phyloP scores from a whole-genome alignment of 768 basidiomycete genomes.

The Pisolithus sp. region DNA sequence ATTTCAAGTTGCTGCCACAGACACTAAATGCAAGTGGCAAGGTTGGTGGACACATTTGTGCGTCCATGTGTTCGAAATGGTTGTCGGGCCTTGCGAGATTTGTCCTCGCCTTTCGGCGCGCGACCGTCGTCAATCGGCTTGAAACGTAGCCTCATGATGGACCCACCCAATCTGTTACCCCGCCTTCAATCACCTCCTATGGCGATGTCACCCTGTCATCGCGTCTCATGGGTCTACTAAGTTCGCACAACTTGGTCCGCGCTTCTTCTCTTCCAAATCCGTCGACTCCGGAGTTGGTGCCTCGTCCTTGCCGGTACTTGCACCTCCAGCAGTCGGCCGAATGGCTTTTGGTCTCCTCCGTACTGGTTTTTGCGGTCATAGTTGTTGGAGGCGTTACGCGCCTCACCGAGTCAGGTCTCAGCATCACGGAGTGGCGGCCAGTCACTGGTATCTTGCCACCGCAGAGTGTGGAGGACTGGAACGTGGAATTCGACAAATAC shows the following conservation, averaged over 20 bases:
- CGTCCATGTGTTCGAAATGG: slow-evolving; percentile 10
- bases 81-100: not conserved
- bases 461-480: slow-evolving; percentile 69
- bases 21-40: slow-evolving; percentile 12
- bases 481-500: slow-evolving; percentile 88
- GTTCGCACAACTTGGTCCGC: slow-evolving; percentile 23
- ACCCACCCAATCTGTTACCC: not conserved
- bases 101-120: slow-evolving; percentile 1
- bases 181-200: slow-evolving; percentile 4
- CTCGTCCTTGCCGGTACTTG: slow-evolving; percentile 46
- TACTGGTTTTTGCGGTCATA: slow-evolving; percentile 85
- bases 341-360: slow-evolving; percentile 84
- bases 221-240: not conserved
- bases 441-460: slow-evolving; percentile 88
- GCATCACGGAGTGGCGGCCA: slow-evolving; percentile 97
- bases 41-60: slow-evolving; percentile 13
- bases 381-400: slow-evolving; percentile 96
- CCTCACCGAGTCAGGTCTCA: slow-evolving; percentile 93
- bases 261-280: slow-evolving; percentile 35
- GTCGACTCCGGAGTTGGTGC: slow-evolving; percentile 10
- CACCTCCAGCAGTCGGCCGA: slow-evolving; percentile 63
- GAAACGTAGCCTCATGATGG: slow-evolving; percentile 2
- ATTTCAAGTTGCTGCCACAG: not conserved
- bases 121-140: slow-evolving; percentile 4
- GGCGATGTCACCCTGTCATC: not conserved